Conservation (phyloP, 73 alveolate genomes). For the Paramecium caudatum region DNA sequence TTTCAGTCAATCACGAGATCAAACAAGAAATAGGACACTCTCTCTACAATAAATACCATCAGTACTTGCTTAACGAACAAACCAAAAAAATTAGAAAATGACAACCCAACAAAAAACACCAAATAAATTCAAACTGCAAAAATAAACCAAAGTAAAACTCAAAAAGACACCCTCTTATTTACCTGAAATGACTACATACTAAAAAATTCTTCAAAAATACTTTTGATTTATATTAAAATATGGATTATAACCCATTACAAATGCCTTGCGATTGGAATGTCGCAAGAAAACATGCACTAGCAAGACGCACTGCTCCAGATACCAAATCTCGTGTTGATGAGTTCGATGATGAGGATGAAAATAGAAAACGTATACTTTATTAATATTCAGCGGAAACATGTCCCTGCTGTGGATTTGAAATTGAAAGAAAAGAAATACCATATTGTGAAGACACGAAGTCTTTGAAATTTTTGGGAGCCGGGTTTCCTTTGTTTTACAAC, state of each 20-base stretch:
- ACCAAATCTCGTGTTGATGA: constrained; percentile 16
- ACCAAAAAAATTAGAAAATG: too few species aligned
- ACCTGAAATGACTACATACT: constrained; percentile 25
- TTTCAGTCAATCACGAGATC: constrained; percentile 17
- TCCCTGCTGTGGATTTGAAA: constrained; percentile 76
- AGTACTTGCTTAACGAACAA: too few species aligned
- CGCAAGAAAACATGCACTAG: constrained; percentile 40
- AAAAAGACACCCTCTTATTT: background rate
- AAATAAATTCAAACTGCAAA: background rate
- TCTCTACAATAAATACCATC: too few species aligned
- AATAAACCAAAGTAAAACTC: background rate
- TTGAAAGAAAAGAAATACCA: constrained; percentile 52
- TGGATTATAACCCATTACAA: constrained; percentile 43
- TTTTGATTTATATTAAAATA: background rate
- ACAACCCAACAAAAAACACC: too few species aligned
- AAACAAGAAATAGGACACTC: constrained; percentile 9
- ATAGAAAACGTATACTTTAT: background rate
- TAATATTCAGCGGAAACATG: constrained; percentile 66
- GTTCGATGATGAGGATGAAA: background rate
- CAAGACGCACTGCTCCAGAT: constrained; percentile 60
- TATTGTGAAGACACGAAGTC: constrained; percentile 8
- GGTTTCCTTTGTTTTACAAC: constrained; percentile 72
- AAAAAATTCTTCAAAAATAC: constrained; percentile 32
- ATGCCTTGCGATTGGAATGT: constrained; percentile 60
- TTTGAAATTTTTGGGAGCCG: constrained; percentile 72